phyloP scores from a whole-genome alignment of 345 rosid species.

The Ricinus communis region DNA sequence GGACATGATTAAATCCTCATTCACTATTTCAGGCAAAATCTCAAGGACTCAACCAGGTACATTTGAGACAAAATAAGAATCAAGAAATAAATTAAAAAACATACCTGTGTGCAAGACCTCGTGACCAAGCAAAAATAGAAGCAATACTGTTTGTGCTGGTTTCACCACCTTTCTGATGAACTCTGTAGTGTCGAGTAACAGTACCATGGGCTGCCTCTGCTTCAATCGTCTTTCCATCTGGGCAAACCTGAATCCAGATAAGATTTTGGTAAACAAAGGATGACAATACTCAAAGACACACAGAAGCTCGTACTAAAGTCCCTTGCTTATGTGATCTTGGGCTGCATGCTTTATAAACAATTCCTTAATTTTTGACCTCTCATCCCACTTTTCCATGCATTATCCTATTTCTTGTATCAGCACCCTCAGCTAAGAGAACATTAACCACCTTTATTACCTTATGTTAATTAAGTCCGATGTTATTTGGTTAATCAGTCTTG shows the following conservation, averaged over 20 bases:
- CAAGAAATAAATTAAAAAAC: not conserved
- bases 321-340: not conserved
- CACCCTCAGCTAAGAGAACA: not conserved
- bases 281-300: not conserved
- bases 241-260: constrained; percentile 71
- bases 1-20: not conserved
- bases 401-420: not conserved
- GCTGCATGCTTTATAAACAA: not conserved
- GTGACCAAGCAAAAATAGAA: constrained; percentile 96
- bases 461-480: not conserved
- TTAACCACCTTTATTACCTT: not conserved
- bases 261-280: not conserved
- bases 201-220: constrained; percentile 99
- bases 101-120: constrained; percentile 98
- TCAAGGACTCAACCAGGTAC: not conserved
- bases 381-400: not conserved
- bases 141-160: constrained; percentile 99
- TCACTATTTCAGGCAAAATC: not conserved
- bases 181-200: constrained; percentile 92
- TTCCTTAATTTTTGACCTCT: not conserved
- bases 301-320: not conserved
- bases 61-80: too few relatives aligned
- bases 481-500: not conserved
- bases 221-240: constrained; percentile 97
- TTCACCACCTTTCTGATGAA: constrained; percentile 98